Conservation (phyloP, 2,329 filamentous ascomycete genomes). For the Bipolaris victoriae region DNA sequence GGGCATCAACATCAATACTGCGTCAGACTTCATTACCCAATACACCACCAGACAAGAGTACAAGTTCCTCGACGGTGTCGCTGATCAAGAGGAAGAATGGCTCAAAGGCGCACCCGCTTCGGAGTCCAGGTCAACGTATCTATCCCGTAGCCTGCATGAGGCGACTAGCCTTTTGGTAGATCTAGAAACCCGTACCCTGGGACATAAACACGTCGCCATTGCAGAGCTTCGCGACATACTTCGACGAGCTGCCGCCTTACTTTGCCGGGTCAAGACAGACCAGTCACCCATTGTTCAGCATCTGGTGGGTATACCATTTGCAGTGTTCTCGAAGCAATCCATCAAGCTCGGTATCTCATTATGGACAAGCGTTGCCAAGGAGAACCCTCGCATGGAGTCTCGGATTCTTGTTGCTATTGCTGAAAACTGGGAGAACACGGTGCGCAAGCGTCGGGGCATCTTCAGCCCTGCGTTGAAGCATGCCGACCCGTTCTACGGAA, state of each 20-base stretch:
- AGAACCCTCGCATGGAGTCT: constrained; percentile 87
- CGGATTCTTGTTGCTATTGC: constrained; percentile 85
- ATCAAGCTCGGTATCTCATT: constrained; percentile 94
- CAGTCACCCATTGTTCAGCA: constrained; percentile 83
- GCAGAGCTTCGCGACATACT: constrained; percentile 80
- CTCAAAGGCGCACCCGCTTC: constrained; percentile 58
- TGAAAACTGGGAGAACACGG: constrained; percentile 87
- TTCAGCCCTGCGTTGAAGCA: constrained; percentile 78
- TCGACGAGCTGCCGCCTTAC: constrained; percentile 80
- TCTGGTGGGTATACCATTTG: constrained; percentile 90
- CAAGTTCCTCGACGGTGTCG: constrained; percentile 78
- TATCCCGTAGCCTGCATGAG: constrained; percentile 55
- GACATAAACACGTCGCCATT: constrained; percentile 72
- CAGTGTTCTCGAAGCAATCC: constrained; percentile 90
- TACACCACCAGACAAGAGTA: constrained; percentile 98
- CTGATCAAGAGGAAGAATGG: constrained; percentile 68
- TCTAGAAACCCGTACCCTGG: constrained; percentile 73
- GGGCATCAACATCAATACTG: constrained; percentile 81
- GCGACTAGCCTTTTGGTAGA: constrained; percentile 68
- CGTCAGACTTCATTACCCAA: constrained; percentile 94
- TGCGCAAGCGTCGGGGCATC: constrained; percentile 77
- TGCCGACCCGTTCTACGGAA: constrained; percentile 86
- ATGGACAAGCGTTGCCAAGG: constrained; percentile 96
- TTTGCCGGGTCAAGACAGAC: constrained; percentile 78
- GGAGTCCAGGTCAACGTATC: constrained; percentile 23